Evolutionary conservation across 306 rosid genomes (phyloP), one percentile per base, ranked within the genome.

Genomic region (Vigna trinervia): DNA sequence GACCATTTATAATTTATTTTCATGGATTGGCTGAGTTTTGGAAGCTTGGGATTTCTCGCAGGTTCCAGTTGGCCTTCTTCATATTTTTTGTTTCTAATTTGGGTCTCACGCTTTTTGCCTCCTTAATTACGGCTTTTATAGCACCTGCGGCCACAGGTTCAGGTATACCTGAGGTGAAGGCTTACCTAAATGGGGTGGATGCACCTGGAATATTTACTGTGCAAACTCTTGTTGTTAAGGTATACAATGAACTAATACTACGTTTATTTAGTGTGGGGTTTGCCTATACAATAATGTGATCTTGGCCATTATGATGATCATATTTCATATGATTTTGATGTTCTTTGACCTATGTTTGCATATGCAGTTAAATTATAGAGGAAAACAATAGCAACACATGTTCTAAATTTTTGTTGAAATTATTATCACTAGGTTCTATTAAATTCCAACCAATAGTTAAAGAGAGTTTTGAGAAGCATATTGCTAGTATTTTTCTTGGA

Each of bases 101-200:
- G 81, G 73, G 20, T 71, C 96, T 95, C 63, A 88, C 97, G 15
- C 81, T 92, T 67, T 90, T 95, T 67, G 89, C 99, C 20, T 76
- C 85, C 11, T 20, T 71, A 43, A 73, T 95, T 76, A 95, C 99
- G 76, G 88, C 94, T 56, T 77, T 82, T 51, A 88, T 95, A 79
- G 94, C 97, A 23, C 99, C 97, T 59, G 79, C 86, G 10, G 99
- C 97, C 3, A 76, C 93, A 0, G 99, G 99, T 23, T 96, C 99
- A 10, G 99, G 98, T 57, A 91, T 92, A 84, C 96, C 98, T 20
- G 99, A 96, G 82, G 98, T 96, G 82, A 96, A 96, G 77, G 99
- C 99, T 17, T 96, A 96, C 75, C 82, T 96, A 54, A 95, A 95
- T 63, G 99, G 99, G 1, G 97, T 95, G 28, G 96, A 95, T 39